A percentile compares a stretch with the other conserved stretches of the same genome.
Evolutionary conservation across 1,284 basidiomycete species (phyloP).

Genomic region (Cryptococcus wingfieldii): DNA sequence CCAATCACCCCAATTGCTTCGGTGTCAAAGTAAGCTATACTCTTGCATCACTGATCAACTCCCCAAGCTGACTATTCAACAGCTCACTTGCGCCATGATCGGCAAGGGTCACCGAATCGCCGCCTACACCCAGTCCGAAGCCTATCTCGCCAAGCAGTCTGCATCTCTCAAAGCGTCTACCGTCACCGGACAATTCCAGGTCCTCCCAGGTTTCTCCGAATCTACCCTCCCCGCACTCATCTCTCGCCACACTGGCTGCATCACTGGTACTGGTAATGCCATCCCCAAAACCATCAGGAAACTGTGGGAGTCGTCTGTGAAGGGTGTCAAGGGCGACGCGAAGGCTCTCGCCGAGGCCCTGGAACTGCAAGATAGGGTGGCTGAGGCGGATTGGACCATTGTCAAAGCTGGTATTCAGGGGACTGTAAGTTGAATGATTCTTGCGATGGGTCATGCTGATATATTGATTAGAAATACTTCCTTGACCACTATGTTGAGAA

Average conservation of each 20-base stretch:
- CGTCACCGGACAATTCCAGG: slow-evolving; percentile 38
- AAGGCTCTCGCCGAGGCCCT: slow-evolving; percentile 63
- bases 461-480: slow-evolving; percentile 55
- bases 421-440: slow-evolving; percentile 20
- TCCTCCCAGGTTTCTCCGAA: slow-evolving; percentile 49
- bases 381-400: slow-evolving; percentile 68
- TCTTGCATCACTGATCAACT: not conserved
- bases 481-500: slow-evolving; percentile 66
- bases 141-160: slow-evolving; percentile 34
- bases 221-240: slow-evolving; percentile 55
- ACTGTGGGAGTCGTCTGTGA: slow-evolving; percentile 56
- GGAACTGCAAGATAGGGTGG: slow-evolving; percentile 63
- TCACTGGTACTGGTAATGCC: slow-evolving; percentile 71
- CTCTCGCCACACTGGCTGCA: slow-evolving; percentile 59
- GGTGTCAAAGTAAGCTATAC: slow-evolving; percentile 59
- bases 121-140: slow-evolving; percentile 49
- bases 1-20: slow-evolving; percentile 79
- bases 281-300: slow-evolving; percentile 67
- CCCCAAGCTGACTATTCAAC: not conserved
- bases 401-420: slow-evolving; percentile 59
- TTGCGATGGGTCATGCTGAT: not conserved
- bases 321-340: slow-evolving; percentile 50
- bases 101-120: slow-evolving; percentile 77
- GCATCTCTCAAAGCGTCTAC: slow-evolving; percentile 24
- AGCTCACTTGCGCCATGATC: slow-evolving; percentile 74